Evolutionary conservation across 352 stramenopile genomes (phyloP).

Genomic region (Phytophthora sojae): DNA sequence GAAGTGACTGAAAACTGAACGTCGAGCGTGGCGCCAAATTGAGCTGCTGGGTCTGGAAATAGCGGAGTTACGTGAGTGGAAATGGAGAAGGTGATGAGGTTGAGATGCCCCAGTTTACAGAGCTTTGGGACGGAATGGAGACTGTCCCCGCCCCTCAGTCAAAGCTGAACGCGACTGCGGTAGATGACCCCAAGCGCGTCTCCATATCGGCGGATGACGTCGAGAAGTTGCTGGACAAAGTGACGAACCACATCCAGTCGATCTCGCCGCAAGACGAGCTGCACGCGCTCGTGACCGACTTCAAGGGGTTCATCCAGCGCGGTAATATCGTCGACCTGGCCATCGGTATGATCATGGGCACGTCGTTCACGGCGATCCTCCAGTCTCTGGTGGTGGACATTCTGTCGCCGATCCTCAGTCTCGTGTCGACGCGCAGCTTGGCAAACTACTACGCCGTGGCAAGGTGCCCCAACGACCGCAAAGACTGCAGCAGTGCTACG

Average conservation of each 20-base stretch:
- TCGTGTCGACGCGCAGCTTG: slow-evolving; percentile 64
- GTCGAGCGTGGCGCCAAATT: slow-evolving; percentile 1
- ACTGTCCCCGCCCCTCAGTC: neutral
- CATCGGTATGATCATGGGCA: slow-evolving; percentile 66
- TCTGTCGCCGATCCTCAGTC: slow-evolving; percentile 64
- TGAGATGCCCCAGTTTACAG: too few relatives aligned
- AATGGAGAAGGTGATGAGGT: neutral
- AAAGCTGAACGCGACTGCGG: neutral
- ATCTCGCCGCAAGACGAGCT: slow-evolving; percentile 14
- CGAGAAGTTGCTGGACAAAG: slow-evolving; percentile 14
- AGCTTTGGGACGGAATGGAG: neutral
- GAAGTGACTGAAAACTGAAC: slow-evolving; percentile 23
- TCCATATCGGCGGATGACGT: slow-evolving; percentile 12
- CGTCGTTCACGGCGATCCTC: slow-evolving; percentile 65
- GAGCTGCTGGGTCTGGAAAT: slow-evolving; percentile 8
- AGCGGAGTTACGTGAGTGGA: neutral
- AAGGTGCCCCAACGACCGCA: slow-evolving; percentile 43
- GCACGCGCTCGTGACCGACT: slow-evolving; percentile 40
- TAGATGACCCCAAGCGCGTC: neutral
- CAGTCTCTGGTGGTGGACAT: slow-evolving; percentile 74
- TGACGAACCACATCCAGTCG: slow-evolving; percentile 11
- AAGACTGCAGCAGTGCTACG: slow-evolving; percentile 44
- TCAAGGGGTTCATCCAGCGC: slow-evolving; percentile 66
- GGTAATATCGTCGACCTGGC: slow-evolving; percentile 71
- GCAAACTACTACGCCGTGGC: slow-evolving; percentile 63